These are phyloP conservation scores for Nitzschia inconspicua DNA, from an alignment of 108 stramenopile genomes.

Conservation along the genomic window DNA sequence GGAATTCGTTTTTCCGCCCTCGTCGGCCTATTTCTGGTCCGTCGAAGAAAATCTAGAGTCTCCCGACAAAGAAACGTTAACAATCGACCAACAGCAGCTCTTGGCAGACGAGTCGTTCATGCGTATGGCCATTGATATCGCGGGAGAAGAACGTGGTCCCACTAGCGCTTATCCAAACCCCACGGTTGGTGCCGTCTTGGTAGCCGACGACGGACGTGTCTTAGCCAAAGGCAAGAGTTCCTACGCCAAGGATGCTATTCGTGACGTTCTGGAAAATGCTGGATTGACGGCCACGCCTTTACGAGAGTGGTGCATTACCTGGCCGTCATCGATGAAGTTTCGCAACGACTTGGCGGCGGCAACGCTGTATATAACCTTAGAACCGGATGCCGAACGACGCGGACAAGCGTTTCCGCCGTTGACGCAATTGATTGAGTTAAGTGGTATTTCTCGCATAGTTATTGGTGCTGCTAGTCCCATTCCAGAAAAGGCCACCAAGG, in stretches of 20 bases:
- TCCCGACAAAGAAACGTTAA: neutral
- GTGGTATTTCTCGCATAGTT: conserved; percentile 64
- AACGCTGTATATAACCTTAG: conserved; percentile 78
- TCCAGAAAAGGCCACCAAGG: conserved; percentile 53
- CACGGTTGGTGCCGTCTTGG: conserved; percentile 56
- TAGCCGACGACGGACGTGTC: conserved; percentile 55
- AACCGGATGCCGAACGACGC: conserved; percentile 53
- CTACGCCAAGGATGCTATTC: conserved; percentile 56
- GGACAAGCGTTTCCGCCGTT: conserved; percentile 68
- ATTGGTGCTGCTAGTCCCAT: conserved; percentile 77
- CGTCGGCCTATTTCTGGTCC: neutral
- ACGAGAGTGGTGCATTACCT: conserved; percentile 74
- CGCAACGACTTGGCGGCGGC: conserved; percentile 47
- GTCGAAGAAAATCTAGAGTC: neutral
- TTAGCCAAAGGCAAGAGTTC: conserved; percentile 55
- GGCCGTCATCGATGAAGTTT: conserved; percentile 52
- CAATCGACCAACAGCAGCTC: neutral
- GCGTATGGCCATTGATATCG: neutral
- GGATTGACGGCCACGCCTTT: conserved; percentile 63
- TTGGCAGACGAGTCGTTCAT: neutral
- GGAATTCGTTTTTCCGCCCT: neutral
- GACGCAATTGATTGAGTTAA: conserved; percentile 65
- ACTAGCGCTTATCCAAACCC: conserved; percentile 58
- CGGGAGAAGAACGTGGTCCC: conserved; percentile 11
- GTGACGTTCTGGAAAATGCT: conserved; percentile 51